Percentiles rank a stretch among this genome's conserved stretches.
phyloP scores from a whole-genome alignment of 805 yeast species.

The Candida quercuum region DNA sequence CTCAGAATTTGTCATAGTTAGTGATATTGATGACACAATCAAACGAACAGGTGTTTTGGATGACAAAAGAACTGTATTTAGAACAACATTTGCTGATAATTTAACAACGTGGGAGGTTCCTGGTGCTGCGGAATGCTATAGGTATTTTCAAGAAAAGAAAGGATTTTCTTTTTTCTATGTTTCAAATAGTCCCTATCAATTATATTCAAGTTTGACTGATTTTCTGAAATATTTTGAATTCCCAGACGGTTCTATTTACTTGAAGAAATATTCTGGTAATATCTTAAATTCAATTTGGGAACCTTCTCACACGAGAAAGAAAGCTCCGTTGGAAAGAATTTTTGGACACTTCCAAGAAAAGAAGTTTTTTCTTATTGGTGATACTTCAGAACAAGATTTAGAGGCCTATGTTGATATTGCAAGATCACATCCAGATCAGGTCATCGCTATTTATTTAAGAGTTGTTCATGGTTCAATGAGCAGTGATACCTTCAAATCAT shows the following conservation, averaged over 20 bases:
- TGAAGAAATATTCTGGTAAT: slow-evolving; percentile 83
- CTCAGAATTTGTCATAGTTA: slow-evolving; percentile 65
- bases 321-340: slow-evolving; percentile 55
- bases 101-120: slow-evolving; percentile 66
- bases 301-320: slow-evolving; percentile 80
- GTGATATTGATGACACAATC: slow-evolving; percentile 94
- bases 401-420: slow-evolving; percentile 85
- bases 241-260: slow-evolving; percentile 79
- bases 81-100: slow-evolving; percentile 68
- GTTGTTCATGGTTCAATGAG: slow-evolving; percentile 68
- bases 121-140: slow-evolving; percentile 70
- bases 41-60: slow-evolving; percentile 87
- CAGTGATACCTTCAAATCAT: slow-evolving; percentile 28
- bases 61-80: slow-evolving; percentile 76
- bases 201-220: slow-evolving; percentile 41
- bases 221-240: slow-evolving; percentile 51
- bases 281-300: slow-evolving; percentile 78
- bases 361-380: slow-evolving; percentile 84
- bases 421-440: slow-evolving; percentile 49
- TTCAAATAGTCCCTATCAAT: slow-evolving; percentile 93
- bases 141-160: slow-evolving; percentile 35
- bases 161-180: slow-evolving; percentile 80
- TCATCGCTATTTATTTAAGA: slow-evolving; percentile 74
- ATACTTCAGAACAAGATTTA: slow-evolving; percentile 91
- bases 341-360: slow-evolving; percentile 70